Conservation (phyloP, 2,329 filamentous ascomycete genomes). For the Paradendryphiella salina region DNA sequence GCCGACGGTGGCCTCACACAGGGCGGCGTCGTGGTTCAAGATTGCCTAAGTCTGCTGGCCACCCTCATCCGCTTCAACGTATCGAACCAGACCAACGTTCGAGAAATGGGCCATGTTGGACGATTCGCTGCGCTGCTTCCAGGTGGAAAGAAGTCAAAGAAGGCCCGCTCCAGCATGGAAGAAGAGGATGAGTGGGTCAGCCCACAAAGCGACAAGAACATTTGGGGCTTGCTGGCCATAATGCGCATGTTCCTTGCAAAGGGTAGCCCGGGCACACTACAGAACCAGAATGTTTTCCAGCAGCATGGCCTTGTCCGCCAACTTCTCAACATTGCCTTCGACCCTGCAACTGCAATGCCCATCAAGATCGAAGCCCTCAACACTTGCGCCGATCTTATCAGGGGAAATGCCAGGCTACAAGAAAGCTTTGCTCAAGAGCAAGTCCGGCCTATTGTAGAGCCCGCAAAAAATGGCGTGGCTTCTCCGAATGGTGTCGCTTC, state of each 20-base stretch:
- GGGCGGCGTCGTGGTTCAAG: conserved; percentile 85
- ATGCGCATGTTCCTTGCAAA: conserved; percentile 81
- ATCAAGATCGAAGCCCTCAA: conserved; percentile 85
- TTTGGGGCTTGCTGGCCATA: conserved; percentile 86
- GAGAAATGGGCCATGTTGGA: conserved; percentile 81
- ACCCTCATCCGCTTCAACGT: conserved; percentile 85
- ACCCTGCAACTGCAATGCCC: conserved; percentile 68
- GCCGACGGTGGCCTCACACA: conserved; percentile 79
- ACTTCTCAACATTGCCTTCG: conserved; percentile 81
- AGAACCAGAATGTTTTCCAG: conserved; percentile 86
- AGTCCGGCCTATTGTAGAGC: conserved; percentile 64
- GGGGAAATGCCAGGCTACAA: conserved; percentile 76
- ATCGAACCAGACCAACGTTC: conserved; percentile 91
- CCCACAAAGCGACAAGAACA: conserved; percentile 80
- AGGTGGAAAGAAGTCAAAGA: conserved; percentile 60
- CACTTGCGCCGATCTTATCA: conserved; percentile 86
- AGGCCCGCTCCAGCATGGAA: conserved; percentile 56
- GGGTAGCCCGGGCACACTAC: conserved; percentile 76
- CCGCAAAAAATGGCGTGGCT: conserved; percentile 48
- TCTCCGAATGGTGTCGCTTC: conserved; percentile 58
- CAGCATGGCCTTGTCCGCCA: conserved; percentile 78
- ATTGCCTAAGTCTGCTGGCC: conserved; percentile 86
- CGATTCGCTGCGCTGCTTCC: conserved; percentile 71
- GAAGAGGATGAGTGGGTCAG: conserved; percentile 74
- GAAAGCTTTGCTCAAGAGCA: conserved; percentile 87